Percentiles rank a stretch among this genome's conserved stretches.
Evolutionary conservation across 371 early-diverging fungal species (phyloP).

Genomic region (Apophysomyces elegans): DNA sequence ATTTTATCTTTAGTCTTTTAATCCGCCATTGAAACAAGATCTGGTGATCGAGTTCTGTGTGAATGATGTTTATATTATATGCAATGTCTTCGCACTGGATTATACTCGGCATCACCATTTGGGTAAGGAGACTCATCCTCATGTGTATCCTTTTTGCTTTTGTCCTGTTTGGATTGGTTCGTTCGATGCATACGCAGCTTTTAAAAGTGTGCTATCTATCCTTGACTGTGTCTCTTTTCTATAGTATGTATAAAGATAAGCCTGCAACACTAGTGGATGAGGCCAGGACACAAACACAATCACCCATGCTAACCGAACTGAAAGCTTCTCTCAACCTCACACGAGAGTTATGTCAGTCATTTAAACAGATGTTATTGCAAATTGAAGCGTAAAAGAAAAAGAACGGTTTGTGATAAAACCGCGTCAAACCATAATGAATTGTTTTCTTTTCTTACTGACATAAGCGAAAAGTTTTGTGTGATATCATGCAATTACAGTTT

Average conservation of each 20-base stretch:
- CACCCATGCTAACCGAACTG: slow-evolving; percentile 45
- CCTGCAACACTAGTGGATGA: slow-evolving; percentile 37
- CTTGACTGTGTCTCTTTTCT: background rate
- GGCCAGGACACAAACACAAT: slow-evolving; percentile 46
- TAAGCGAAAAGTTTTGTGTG: no score
- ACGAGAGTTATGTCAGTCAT: slow-evolving; percentile 36
- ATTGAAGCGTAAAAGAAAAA: slow-evolving; percentile 19
- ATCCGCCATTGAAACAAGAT: slow-evolving; percentile 48
- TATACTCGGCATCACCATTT: slow-evolving; percentile 14
- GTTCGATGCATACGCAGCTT: no score
- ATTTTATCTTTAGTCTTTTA: slow-evolving; percentile 31
- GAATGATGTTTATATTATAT: slow-evolving; percentile 40
- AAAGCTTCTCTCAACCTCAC: slow-evolving; percentile 30
- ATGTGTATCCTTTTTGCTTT: slow-evolving; percentile 17
- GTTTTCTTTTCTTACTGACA: no score
- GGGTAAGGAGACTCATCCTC: slow-evolving; percentile 7
- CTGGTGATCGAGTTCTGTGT: slow-evolving; percentile 49
- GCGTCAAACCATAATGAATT: no score
- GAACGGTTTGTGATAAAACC: no score
- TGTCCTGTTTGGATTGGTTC: background rate
- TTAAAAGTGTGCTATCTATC: background rate
- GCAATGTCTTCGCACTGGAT: slow-evolving; percentile 43
- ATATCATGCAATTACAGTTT: no score
- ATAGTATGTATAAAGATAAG: slow-evolving; percentile 50
- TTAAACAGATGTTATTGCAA: slow-evolving; percentile 42